These are phyloP conservation scores for Zostera marina DNA, from an alignment of 116 monocot genomes.

Conservation along the genomic window DNA sequence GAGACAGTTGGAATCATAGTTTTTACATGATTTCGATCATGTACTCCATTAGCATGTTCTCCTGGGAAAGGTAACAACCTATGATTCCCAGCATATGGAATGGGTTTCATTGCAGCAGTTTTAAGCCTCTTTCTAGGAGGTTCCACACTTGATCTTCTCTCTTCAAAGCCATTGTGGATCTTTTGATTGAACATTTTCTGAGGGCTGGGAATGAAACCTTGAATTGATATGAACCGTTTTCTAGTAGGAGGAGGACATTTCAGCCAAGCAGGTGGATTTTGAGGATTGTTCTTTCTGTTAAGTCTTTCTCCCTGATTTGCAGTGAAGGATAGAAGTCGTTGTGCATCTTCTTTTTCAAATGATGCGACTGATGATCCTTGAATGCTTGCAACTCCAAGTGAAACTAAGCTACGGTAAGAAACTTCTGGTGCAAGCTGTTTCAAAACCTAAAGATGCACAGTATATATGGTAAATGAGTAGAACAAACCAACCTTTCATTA, in stretches of 20 bases:
- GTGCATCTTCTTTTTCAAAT: slow-evolving; percentile 89
- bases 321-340: slow-evolving; percentile 78
- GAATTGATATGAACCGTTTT: slow-evolving; percentile 19
- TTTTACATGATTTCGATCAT: slow-evolving; percentile 27
- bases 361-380: slow-evolving; percentile 78
- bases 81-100: slow-evolving; percentile 43
- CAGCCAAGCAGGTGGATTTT: slow-evolving; percentile 37
- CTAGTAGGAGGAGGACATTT: slow-evolving; percentile 25
- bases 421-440: slow-evolving; percentile 70
- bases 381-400: slow-evolving; percentile 76
- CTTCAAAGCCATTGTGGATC: slow-evolving; percentile 6
- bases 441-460: slow-evolving; percentile 37
- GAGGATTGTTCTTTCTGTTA: slow-evolving; percentile 5
- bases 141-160: slow-evolving; percentile 6
- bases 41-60: slow-evolving; percentile 10
- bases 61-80: slow-evolving; percentile 42
- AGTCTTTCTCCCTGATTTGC: slow-evolving; percentile 13
- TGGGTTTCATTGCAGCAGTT: slow-evolving; percentile 51
- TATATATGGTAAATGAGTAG: not conserved
- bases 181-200: slow-evolving; percentile 10
- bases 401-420: slow-evolving; percentile 65
- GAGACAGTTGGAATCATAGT: slow-evolving; percentile 14
- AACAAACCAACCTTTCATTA: no score
- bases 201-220: slow-evolving; percentile 10
- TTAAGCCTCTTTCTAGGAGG: slow-evolving; percentile 22